A percentile compares a stretch with the other conserved stretches of the same genome.
Evolutionary conservation across 164 flowering plant species (phyloP).

Genomic region (Vitis labrusca): DNA sequence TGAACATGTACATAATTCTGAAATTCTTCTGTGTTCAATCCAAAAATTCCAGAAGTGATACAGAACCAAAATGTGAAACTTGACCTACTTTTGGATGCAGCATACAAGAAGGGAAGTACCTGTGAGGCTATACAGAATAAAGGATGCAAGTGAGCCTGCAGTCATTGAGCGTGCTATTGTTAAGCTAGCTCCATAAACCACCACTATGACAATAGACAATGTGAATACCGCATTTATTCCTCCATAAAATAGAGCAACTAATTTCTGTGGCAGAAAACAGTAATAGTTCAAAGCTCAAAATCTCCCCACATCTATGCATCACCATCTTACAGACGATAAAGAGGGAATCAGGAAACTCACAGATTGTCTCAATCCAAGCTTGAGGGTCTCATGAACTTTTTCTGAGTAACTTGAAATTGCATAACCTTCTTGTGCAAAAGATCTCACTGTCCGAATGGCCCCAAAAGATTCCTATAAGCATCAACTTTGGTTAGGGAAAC

Average conservation of each 20-base stretch:
- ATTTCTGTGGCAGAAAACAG: slow-evolving; percentile 52
- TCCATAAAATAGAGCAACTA: slow-evolving; percentile 84
- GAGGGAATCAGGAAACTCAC: slow-evolving; percentile 46
- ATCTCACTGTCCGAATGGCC: slow-evolving; percentile 91
- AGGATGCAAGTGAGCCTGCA: slow-evolving; percentile 68
- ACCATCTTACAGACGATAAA: slow-evolving; percentile 1
- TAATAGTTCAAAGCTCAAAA: slow-evolving; percentile 8
- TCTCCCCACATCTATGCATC: not conserved
- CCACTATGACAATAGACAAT: slow-evolving; percentile 76
- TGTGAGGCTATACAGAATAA: slow-evolving; percentile 76
- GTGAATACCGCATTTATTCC: slow-evolving; percentile 95
- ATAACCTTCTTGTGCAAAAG: slow-evolving; percentile 90
- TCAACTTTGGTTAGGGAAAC: not conserved
- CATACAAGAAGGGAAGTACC: slow-evolving; percentile 32
- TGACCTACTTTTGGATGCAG: not conserved
- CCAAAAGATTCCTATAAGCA: slow-evolving; percentile 87
- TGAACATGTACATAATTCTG: too few species aligned
- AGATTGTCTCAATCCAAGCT: slow-evolving; percentile 88
- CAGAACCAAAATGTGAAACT: too few species aligned
- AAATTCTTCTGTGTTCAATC: too few species aligned
- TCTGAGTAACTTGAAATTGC: slow-evolving; percentile 74
- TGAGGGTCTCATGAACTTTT: slow-evolving; percentile 85
- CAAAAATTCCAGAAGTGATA: too few species aligned
- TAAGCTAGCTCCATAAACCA: slow-evolving; percentile 87
- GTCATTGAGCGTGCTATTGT: slow-evolving; percentile 81